Percentiles rank a stretch among this genome's conserved stretches.
These are phyloP conservation scores for Cladosporium sphaerospermum DNA, from an alignment of 2,329 filamentous ascomycete genomes.

Conservation along the genomic window DNA sequence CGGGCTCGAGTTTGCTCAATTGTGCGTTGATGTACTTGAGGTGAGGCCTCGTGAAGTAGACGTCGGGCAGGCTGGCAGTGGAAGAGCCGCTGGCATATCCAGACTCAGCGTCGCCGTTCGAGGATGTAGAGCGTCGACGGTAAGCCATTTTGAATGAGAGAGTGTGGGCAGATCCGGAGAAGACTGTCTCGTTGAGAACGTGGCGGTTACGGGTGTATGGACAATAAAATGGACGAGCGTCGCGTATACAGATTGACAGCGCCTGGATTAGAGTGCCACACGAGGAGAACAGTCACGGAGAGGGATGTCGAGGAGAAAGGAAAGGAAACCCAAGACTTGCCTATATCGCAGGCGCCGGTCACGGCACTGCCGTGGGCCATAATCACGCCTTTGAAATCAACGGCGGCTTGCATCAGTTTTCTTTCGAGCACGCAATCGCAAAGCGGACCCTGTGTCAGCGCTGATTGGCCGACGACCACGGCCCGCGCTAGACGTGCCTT, in stretches of 20 bases:
- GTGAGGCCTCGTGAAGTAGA: constrained; percentile 82
- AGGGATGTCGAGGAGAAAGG: constrained; percentile 10
- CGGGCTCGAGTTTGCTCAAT: constrained; percentile 77
- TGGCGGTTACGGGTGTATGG: too few species aligned
- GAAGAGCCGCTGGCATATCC: constrained; percentile 72
- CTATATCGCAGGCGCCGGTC: constrained; percentile 18
- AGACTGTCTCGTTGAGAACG: too few species aligned
- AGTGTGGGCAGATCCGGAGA: background rate
- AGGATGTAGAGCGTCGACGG: constrained; percentile 22
- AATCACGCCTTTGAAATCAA: constrained; percentile 18
- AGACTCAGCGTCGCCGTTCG: constrained; percentile 57
- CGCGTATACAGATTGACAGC: too few species aligned
- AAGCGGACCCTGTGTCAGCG: background rate
- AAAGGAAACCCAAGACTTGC: constrained; percentile 11
- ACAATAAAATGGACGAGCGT: too few species aligned
- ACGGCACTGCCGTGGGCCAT: constrained; percentile 10
- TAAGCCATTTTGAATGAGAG: constrained; percentile 18
- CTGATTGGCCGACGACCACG: too few species aligned
- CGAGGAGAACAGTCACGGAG: constrained; percentile 2
- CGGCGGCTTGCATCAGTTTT: constrained; percentile 8
- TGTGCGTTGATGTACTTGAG: constrained; percentile 86
- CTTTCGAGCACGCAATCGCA: constrained; percentile 10
- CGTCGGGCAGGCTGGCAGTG: constrained; percentile 61
- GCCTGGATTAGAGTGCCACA: background rate
- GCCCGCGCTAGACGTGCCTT: too few species aligned